Percentiles rank a stretch among this genome's conserved stretches.
Conservation (phyloP, 768 basidiomycete genomes). For the Boletales sp. region DNA sequence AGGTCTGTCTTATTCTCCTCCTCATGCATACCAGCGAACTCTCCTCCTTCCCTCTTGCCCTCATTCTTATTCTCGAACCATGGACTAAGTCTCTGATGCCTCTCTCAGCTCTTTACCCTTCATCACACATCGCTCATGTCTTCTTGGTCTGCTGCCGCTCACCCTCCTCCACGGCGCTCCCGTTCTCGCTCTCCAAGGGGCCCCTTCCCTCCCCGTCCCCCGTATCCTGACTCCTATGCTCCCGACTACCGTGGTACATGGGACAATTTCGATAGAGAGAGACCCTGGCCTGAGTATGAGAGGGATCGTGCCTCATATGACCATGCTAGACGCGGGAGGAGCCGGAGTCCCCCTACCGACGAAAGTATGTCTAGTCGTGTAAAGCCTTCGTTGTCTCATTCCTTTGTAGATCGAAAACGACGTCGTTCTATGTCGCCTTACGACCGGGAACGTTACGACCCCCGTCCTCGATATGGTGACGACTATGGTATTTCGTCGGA, state of each 20-base stretch:
- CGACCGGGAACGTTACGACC: conserved; percentile 80
- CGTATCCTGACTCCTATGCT: conserved; percentile 57
- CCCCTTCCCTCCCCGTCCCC: conserved; percentile 49
- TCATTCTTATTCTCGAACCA: conserved; percentile 42
- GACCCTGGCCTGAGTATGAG: conserved; percentile 61
- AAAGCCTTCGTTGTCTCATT: conserved; percentile 5
- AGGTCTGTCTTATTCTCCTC: conserved; percentile 80
- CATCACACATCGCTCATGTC: conserved; percentile 56
- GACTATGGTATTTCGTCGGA: conserved; percentile 62
- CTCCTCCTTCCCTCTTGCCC: conserved; percentile 59
- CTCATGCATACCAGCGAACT: conserved; percentile 76
- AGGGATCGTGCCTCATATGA: conserved; percentile 69
- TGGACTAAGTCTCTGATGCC: conserved; percentile 44
- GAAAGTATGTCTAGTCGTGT: conserved; percentile 45
- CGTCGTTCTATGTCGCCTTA: conserved; percentile 72
- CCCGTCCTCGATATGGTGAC: conserved; percentile 76
- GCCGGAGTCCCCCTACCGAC: conserved; percentile 70
- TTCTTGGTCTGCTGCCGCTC: conserved; percentile 66
- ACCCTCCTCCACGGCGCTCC: conserved; percentile 74
- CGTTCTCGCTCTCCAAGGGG: conserved; percentile 74
- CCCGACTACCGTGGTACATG: conserved; percentile 60
- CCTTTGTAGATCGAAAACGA: conserved; percentile 60
- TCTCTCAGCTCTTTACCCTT: conserved; percentile 40
- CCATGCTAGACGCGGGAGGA: conserved; percentile 65
- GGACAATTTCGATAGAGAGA: conserved; percentile 71